These are phyloP conservation scores for Xylaria hypoxylon DNA, from an alignment of 2,329 filamentous ascomycete genomes.

Conservation along the genomic window DNA sequence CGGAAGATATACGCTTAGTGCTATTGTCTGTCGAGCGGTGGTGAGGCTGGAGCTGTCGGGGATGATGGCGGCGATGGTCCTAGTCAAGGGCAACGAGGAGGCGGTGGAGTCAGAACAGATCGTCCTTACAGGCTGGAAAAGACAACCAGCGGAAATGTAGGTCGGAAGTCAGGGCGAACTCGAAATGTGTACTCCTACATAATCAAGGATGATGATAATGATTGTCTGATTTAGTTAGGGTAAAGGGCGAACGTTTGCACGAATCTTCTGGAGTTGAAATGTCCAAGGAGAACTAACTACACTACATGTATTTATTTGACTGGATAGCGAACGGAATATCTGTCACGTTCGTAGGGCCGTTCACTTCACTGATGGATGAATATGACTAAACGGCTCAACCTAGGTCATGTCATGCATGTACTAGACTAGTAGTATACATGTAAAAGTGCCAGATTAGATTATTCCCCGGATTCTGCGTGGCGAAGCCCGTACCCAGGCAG, in stretches of 20 bases:
- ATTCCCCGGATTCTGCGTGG: slow-evolving; percentile 23
- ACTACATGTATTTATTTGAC: too few relatives aligned
- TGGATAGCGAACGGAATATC: too few relatives aligned
- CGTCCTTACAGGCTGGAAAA: slow-evolving; percentile 32
- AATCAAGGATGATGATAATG: not conserved
- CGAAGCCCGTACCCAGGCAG: not conserved
- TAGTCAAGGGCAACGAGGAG: not conserved
- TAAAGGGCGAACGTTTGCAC: not conserved
- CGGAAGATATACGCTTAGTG: slow-evolving; percentile 33
- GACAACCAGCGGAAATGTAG: slow-evolving; percentile 12
- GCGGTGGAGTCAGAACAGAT: slow-evolving; percentile 22
- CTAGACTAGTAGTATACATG: too few relatives aligned
- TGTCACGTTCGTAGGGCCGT: too few relatives aligned
- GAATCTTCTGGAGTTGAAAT: not conserved
- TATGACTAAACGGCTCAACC: not conserved
- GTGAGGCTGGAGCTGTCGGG: slow-evolving; percentile 39
- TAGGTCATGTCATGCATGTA: too few relatives aligned
- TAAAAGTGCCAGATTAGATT: not conserved
- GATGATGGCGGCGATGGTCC: slow-evolving; percentile 34
- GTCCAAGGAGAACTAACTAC: not conserved
- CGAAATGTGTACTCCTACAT: not conserved
- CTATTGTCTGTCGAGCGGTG: slow-evolving; percentile 38
- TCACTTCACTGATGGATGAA: not conserved
- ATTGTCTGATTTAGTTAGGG: not conserved
- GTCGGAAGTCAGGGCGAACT: not conserved